Base-by-base conservation (phyloP, 139 green algal species). In the Diplosphaera chodatii region DNA sequence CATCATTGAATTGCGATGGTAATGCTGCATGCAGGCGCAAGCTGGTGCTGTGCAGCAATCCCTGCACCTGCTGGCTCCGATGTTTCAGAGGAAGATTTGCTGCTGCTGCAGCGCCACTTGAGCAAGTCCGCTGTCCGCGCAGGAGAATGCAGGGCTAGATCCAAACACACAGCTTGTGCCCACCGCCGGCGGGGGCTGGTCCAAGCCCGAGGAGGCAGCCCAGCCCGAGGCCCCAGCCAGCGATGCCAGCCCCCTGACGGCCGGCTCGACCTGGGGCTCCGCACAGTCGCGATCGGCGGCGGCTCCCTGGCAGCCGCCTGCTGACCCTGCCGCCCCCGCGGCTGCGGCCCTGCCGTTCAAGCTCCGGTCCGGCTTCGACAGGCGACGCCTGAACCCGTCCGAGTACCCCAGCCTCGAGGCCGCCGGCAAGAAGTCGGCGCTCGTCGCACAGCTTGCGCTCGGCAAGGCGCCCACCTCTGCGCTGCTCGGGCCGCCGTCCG, bases 111-210 rank as follows among this genome's bases (percentile, higher is more conserved):
- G n/a, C n/a, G n/a, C n/a, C n/a, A n/a, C n/a, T n/a, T n/a, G n/a
- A n/a, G n/a, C n/a, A n/a, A n/a, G n/a, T n/a, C n/a, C n/a, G n/a
- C n/a, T n/a, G n/a, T n/a, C n/a, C 10, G 37, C 37, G 67, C 78
- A 93, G 88, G 89, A 94, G 67, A 87, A 94, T 67, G 84, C 86
- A 20, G 89, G 87, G 21, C 91, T 90, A 65, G 87, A 92, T 66
- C 80, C 87, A 23, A 88, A 28, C 33, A 91, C 83, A 22, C 83
- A 90, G 82, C 81, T 92, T 40, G 87, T 92, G 4, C 84, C 84
- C 1, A 72, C 81, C 29, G 74, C 72, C 18, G 64, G 74, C 20
- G 78, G 74, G 55, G 74, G 82, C 25, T 88, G 84, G 86, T 77
- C 72, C 32, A 86, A 88, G 70, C 78, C 78, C 1, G 80, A 87